Percentiles rank a stretch among this genome's conserved stretches.
These are phyloP conservation scores for Cutaneotrichosporon spelunceum DNA, from an alignment of 1,284 basidiomycete genomes.

Conservation along the genomic window DNA sequence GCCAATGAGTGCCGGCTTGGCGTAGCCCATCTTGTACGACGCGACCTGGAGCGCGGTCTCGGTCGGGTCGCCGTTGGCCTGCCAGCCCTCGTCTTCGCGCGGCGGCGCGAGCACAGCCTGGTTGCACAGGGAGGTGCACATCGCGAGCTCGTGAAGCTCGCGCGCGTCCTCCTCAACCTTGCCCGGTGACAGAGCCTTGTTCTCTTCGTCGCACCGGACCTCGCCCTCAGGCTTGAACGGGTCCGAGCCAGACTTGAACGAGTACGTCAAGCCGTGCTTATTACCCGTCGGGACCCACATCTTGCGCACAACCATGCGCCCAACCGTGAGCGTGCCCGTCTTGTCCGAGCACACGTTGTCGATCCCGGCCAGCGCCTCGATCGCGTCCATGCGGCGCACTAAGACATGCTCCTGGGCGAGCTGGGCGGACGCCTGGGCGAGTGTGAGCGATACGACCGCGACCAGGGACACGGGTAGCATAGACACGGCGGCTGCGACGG, in stretches of 20 bases:
- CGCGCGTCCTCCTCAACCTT: conserved; percentile 34
- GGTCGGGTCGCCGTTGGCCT: conserved; percentile 67
- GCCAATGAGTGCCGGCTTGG: conserved; percentile 50
- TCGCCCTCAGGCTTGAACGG: conserved; percentile 53
- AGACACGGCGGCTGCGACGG: conserved; percentile 57
- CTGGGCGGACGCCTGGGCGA: conserved; percentile 50
- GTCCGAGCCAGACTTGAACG: conserved; percentile 50
- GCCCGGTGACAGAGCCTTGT: not conserved
- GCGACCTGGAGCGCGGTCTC: conserved; percentile 65
- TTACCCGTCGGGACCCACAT: conserved; percentile 56
- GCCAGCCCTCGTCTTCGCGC: conserved; percentile 57
- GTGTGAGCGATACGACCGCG: conserved; percentile 52
- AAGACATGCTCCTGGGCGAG: conserved; percentile 55
- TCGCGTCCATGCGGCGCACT: conserved; percentile 54
- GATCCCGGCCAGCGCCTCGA: conserved; percentile 62
- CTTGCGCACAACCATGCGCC: conserved; percentile 59
- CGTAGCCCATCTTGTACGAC: conserved; percentile 56
- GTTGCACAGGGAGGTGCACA: conserved; percentile 55
- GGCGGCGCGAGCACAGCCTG: conserved; percentile 52
- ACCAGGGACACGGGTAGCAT: conserved; percentile 57
- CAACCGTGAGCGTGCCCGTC: conserved; percentile 63
- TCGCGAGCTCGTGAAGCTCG: conserved; percentile 50
- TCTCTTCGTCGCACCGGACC: conserved; percentile 19
- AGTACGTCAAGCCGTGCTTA: conserved; percentile 46
- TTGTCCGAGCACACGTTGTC: conserved; percentile 65